Base-by-base conservation (phyloP, 177 flowering plant genomes). In the Vitis hybrid region DNA sequence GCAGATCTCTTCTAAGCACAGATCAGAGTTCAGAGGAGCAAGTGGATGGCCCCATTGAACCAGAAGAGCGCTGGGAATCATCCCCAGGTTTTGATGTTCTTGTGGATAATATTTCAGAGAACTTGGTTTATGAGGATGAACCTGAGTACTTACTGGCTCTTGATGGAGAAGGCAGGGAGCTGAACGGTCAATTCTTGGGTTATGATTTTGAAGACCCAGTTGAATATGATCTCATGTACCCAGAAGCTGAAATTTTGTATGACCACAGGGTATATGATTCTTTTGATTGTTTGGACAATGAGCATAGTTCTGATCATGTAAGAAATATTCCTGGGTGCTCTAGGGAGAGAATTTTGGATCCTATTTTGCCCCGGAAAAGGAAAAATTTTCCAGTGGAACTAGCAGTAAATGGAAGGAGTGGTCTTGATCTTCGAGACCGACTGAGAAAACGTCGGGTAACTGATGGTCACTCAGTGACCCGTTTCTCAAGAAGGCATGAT, bases 71-170 rank as follows among this genome's bases (percentile, higher is more conserved):
- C 69, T 75, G 83, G 87, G 93, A 85, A 71, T 86, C 91, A 13
- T 85, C 93, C 15, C 90, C 92, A 8, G 95, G 93, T 4, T 85
- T 90, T 77, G 93, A 90, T 78, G 93, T 91, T 60, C 86, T 88
- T 59, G 95, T 89, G 19, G 86, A 85, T 75, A 81, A 79, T 66
- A 75, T 79, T 59, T 76, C 80, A 6, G 87, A 84, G 73, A 58
- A 75, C 52, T 55, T 76, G 72, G 83, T 55, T 60, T 81, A 63
- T 68, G 81, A 80, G 73, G 87, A 81, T 60, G 82, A 81, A 57
- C 65, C 70, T 16, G 84, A 82, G 40, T 78, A 84, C 61, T 19
- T 74, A 52, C 50, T 67, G n/a, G 81, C 56, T n/a, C 65, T 50
- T 73, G 85, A 82, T 35, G 52, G 69, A 55, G 88, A 80, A 21